Evolutionary conservation across 352 stramenopile genomes (phyloP), one percentile per base, ranked within the genome.

Genomic region (Aphanomyces astaci): DNA sequence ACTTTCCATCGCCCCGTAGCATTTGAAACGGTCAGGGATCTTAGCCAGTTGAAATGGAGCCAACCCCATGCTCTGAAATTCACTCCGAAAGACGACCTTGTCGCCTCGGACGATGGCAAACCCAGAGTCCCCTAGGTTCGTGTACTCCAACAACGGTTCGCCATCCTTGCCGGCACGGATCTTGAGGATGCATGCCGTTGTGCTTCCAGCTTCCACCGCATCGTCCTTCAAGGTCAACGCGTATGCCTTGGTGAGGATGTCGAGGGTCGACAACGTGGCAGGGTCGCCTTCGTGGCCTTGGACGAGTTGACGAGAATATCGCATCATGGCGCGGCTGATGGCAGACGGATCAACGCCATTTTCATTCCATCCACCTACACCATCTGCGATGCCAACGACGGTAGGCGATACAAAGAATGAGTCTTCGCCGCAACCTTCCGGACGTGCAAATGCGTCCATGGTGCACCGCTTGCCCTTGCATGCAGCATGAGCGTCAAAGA

Each of bases 351-450:
- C 83, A 24, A 92, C 83, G 68, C 79, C 79, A 64, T 90, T 92
- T 33, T 92, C 83, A 72, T 92, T 92, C 83, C 83, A 92, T 22
- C 83, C 83, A 36, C 83, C 83, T 15, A 92, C 83, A 25, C 83
- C 83, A 55, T 92, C 83, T 3, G 83, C 83, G 60, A 92, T 80
- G 31, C 83, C 83, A 49, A 92, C 73, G 48, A 88, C 74, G 13
- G 78, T 78, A 0, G 76, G 75, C 13, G 81, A 80, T 56, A 89
- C 65, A 57, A 92, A 92, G 70, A 80, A 92, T 51, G 83, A 92
- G 66, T 92, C 83, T 59, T 92, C 83, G 22, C 83, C 83, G 30
- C 83, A 92, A 1, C 72, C 68, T 15, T 80, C 72, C 4, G 83
- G 80, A 59, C 82, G 79, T 3, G 75, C 53, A 3, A 77, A 70